phyloP scores from a whole-genome alignment of 148 eudicot species.

The Arbutus unedo region DNA sequence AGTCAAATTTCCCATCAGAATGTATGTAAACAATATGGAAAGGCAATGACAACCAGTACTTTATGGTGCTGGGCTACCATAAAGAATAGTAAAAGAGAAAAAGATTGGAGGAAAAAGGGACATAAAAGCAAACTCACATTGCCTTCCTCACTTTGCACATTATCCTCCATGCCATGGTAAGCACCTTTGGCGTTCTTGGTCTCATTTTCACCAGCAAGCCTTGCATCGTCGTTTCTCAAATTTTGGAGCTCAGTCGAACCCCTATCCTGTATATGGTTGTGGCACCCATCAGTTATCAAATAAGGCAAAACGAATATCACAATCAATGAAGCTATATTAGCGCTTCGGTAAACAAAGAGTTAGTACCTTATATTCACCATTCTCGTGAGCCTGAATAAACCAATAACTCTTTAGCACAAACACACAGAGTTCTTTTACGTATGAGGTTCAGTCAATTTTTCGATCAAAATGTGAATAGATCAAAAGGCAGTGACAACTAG shows the following conservation, averaged over 20 bases:
- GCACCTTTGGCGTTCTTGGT: constrained; percentile 41
- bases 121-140: neutral
- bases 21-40: neutral
- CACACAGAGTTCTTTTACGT: no score
- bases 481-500: no score
- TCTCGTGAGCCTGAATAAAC: neutral
- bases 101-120: neutral
- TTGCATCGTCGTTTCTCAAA: neutral
- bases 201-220: neutral
- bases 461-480: no score
- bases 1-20: neutral
- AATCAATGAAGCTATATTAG: neutral
- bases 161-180: constrained; percentile 61
- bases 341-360: neutral
- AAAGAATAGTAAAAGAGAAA: neutral
- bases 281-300: neutral
- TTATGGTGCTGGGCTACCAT: neutral
- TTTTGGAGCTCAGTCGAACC: neutral
- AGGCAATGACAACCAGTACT: neutral
- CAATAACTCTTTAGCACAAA: neutral
- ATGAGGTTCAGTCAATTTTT: no score
- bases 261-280: neutral
- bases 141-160: constrained; percentile 32
- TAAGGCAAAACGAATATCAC: neutral
- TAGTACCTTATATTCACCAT: neutral